Evolutionary conservation across 2,329 filamentous ascomycete species (phyloP), one percentile per base, ranked within the genome.

Genomic region (Aspergillus terreus): DNA sequence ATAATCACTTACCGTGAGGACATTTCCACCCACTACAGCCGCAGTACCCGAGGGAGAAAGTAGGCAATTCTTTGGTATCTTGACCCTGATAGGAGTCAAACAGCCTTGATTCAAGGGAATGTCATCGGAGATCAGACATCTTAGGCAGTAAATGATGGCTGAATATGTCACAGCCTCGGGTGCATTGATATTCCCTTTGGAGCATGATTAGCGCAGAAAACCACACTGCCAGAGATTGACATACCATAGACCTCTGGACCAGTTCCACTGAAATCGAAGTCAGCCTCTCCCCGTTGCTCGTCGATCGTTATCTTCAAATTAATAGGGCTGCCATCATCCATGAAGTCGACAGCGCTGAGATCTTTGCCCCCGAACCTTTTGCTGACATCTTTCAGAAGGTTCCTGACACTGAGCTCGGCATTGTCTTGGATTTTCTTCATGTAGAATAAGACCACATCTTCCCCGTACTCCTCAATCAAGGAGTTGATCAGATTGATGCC

Each of bases 81-180:
- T 76, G 61, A 92, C 84, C 43, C 81, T 76, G 59, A 92, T 85
- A 1, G 88, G 88, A 48, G 81, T 82, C 2, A 92, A 75, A 60
- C 88, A 92, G 55, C 89, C 88, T 72, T 92, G 88, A 71, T 92
- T 92, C 4, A 92, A 78, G 0, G 88, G 89, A 7, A 92, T 92
- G 55, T 91, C 87, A 60, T 87, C 82, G 5, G 79, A 83, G 56
- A 92, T 88, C 15, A 94, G 76, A 61, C 84, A 88, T 50, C 88
- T 84, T 6, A 92, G 77, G 60, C 85, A 88, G 76, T 92, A 92
- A 30, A 30, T 17, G 14, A 38, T 38, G 14, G 15, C 15, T 10
- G 35, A 17, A 38, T 38, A 30, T 30, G 27, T 30, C 27, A 30
- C 15, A 17, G 35, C 35, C 35, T 17, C 15, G 35, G 14, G 27